These are phyloP conservation scores for Dorcoceras hygrometricum DNA, from an alignment of 257 asterid species.

Conservation along the genomic window DNA sequence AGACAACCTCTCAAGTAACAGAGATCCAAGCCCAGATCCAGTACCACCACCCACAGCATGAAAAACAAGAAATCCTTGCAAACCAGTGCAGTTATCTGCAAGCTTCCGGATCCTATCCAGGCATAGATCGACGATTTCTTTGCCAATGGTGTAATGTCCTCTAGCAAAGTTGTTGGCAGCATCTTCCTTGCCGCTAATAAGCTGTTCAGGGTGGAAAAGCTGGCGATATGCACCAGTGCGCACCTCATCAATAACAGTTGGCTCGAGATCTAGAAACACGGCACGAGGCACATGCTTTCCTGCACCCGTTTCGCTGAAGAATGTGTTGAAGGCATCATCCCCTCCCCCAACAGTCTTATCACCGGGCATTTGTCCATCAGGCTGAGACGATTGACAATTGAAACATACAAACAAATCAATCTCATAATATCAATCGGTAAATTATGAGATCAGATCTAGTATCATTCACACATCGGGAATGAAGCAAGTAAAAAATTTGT, in stretches of 20 bases:
- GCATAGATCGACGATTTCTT: constrained; percentile 86
- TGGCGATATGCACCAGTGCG: constrained; percentile 90
- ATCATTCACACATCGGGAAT: neutral
- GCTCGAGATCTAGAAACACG: constrained; percentile 89
- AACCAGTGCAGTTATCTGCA: constrained; percentile 90
- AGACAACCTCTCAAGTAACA: constrained; percentile 82
- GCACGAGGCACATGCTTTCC: constrained; percentile 98
- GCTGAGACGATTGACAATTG: constrained; percentile 32
- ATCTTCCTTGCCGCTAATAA: constrained; percentile 89
- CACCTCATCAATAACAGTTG: constrained; percentile 90
- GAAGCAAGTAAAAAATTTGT: neutral
- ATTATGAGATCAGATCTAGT: neutral
- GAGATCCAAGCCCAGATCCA: constrained; percentile 91
- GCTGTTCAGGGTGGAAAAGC: constrained; percentile 92
- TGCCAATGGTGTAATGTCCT: constrained; percentile 92
- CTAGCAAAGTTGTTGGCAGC: constrained; percentile 96
- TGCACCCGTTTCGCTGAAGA: constrained; percentile 94
- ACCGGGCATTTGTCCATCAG: constrained; percentile 94
- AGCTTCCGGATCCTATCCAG: constrained; percentile 89
- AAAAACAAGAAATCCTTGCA: constrained; percentile 88
- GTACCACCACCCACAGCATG: constrained; percentile 99
- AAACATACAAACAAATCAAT: neutral
- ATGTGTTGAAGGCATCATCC: constrained; percentile 92
- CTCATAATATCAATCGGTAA: neutral
- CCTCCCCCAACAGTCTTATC: constrained; percentile 90